Conservation (phyloP, 352 stramenopile species). For the Phytophthora sojae region DNA sequence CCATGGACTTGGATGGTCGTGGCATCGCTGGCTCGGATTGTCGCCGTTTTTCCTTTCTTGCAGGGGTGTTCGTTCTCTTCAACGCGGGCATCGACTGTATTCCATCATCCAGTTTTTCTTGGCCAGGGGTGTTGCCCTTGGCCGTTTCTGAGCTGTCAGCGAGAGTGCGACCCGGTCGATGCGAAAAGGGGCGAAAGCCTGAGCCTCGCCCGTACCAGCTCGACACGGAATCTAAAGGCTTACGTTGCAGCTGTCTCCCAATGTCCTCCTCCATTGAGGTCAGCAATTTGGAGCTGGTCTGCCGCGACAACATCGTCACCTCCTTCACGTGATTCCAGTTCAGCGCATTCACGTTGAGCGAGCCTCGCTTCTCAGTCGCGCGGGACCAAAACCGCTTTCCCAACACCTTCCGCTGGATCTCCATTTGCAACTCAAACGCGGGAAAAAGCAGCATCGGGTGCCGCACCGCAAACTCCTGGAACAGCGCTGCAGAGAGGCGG, state of each 20-base stretch:
- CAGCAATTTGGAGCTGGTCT: constrained; percentile 36
- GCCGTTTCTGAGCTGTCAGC: constrained; percentile 4
- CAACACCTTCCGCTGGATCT: constrained; percentile 67
- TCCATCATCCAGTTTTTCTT: constrained; percentile 3
- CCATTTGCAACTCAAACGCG: constrained; percentile 70
- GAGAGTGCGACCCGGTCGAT: constrained; percentile 23
- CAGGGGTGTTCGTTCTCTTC: constrained; percentile 15
- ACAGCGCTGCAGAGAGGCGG: constrained; percentile 48
- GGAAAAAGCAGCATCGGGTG: constrained; percentile 78
- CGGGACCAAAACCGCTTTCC: constrained; percentile 67
- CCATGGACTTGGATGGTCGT: constrained; percentile 9
- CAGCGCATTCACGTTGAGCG: constrained; percentile 39
- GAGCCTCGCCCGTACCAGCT: constrained; percentile 26
- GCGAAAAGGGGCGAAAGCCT: constrained; percentile 14
- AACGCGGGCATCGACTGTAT: constrained; percentile 1
- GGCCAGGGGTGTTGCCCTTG: background rate
- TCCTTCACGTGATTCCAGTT: constrained; percentile 52
- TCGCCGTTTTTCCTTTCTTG: constrained; percentile 13
- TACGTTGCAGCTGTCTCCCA: constrained; percentile 29
- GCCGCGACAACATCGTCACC: constrained; percentile 32
- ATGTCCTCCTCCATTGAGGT: constrained; percentile 45
- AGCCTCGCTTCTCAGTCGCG: constrained; percentile 51
- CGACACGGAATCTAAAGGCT: background rate
- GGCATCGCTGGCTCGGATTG: constrained; percentile 14
- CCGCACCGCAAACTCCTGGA: constrained; percentile 62